Percentiles rank a stretch among this genome's conserved stretches.
These are phyloP conservation scores for Daldinia grandis DNA, from an alignment of 495 filamentous ascomycete species.

Conservation along the genomic window DNA sequence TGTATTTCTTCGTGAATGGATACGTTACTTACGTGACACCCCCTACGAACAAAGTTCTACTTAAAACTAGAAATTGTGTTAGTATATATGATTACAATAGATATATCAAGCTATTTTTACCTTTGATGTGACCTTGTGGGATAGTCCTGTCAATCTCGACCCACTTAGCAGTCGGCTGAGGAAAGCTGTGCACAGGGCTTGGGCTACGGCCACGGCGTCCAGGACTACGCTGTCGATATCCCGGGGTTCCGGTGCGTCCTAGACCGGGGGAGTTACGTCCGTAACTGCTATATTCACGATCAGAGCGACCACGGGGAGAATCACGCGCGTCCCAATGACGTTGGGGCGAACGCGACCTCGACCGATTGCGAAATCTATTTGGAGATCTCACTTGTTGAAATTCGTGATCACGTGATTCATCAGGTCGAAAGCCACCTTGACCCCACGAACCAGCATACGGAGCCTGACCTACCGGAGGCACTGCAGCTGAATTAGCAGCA, in stretches of 20 bases:
- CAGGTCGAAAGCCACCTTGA: slow-evolving; percentile 50
- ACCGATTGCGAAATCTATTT: slow-evolving; percentile 72
- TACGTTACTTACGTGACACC: slow-evolving; percentile 83
- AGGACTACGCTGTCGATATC: slow-evolving; percentile 89
- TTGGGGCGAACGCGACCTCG: slow-evolving; percentile 73
- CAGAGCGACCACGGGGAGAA: slow-evolving; percentile 50
- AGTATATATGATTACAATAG: slow-evolving; percentile 27
- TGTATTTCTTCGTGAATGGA: slow-evolving; percentile 23
- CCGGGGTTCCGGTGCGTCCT: slow-evolving; percentile 63
- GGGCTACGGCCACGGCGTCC: slow-evolving; percentile 69
- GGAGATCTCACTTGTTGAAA: slow-evolving; percentile 64
- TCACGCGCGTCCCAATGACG: slow-evolving; percentile 68
- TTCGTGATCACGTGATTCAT: slow-evolving; percentile 70
- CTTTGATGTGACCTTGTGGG: slow-evolving; percentile 79
- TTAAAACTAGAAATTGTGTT: slow-evolving; percentile 68
- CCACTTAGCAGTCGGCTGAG: slow-evolving; percentile 68
- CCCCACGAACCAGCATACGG: slow-evolving; percentile 43
- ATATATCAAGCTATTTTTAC: slow-evolving; percentile 54
- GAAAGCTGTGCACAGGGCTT: slow-evolving; percentile 56
- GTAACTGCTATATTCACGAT: slow-evolving; percentile 52
- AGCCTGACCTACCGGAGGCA: slow-evolving; percentile 37
- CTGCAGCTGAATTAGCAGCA: slow-evolving; percentile 36
- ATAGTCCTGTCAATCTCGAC: slow-evolving; percentile 81
- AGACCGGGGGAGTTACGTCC: slow-evolving; percentile 62
- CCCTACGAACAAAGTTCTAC: slow-evolving; percentile 94